A percentile compares a stretch with the other conserved stretches of the same genome.
Evolutionary conservation across 306 rosid species (phyloP).

Genomic region (Sophora flavescens): DNA sequence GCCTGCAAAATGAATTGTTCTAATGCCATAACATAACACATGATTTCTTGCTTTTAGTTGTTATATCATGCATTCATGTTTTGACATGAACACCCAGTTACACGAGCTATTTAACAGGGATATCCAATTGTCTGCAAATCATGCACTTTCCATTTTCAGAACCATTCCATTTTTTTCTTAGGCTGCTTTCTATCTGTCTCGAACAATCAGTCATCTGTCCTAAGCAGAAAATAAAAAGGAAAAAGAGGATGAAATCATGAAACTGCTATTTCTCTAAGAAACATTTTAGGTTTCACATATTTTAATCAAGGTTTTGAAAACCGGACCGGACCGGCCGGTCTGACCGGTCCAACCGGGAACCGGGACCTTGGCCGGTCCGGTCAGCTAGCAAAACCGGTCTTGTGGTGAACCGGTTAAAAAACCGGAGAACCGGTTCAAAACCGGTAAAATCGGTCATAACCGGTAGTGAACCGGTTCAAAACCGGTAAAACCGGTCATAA

Average conservation of each 20-base stretch:
- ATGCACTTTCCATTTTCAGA: background rate
- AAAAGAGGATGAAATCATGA: background rate
- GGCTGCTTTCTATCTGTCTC: background rate
- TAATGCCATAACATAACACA: background rate
- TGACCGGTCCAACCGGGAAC: too few species aligned
- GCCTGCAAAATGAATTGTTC: conserved; percentile 22
- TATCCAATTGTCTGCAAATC: background rate
- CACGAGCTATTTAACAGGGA: background rate
- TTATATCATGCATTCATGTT: background rate
- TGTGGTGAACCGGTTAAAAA: too few species aligned
- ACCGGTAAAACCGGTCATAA: too few species aligned
- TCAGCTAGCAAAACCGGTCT: too few species aligned
- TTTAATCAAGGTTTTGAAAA: too few species aligned
- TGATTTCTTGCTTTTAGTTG: background rate
- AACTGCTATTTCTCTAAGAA: too few species aligned
- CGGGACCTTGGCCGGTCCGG: too few species aligned
- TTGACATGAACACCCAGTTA: background rate
- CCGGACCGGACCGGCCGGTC: too few species aligned
- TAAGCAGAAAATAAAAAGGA: background rate
- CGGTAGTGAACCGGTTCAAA: too few species aligned
- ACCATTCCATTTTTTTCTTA: background rate
- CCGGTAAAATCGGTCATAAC: too few species aligned
- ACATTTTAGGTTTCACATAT: background rate
- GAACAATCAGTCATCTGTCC: background rate
- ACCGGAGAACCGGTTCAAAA: too few species aligned